phyloP scores from a whole-genome alignment of 805 yeast genomes.

The Hanseniaspora occidentalis region DNA sequence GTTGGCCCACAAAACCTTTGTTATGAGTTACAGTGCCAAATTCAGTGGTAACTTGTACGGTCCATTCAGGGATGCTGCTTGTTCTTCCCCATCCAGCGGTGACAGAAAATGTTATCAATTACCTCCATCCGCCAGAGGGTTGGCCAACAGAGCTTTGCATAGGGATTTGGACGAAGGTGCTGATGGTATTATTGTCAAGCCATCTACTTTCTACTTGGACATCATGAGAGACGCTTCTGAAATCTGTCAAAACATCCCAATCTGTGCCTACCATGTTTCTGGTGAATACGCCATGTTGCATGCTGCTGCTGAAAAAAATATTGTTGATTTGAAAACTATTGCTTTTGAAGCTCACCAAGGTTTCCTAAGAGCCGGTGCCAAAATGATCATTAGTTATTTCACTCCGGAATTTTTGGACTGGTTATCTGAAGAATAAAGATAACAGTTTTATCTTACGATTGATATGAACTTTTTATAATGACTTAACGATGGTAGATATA shows the following conservation, averaged over 20 bases:
- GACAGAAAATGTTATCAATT: slow-evolving; percentile 89
- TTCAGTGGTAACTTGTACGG: slow-evolving; percentile 88
- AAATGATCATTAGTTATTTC: slow-evolving; percentile 79
- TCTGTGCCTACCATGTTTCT: slow-evolving; percentile 91
- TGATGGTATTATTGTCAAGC: slow-evolving; percentile 91
- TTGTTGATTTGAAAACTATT: slow-evolving; percentile 65
- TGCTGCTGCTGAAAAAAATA: slow-evolving; percentile 95
- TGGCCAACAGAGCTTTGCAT: slow-evolving; percentile 80
- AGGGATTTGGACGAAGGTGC: slow-evolving; percentile 90
- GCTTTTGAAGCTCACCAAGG: slow-evolving; percentile 87
- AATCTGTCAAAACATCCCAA: slow-evolving; percentile 71
- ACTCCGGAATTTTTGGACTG: slow-evolving; percentile 94
- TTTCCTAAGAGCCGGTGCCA: slow-evolving; percentile 90
- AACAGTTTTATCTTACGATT: no score
- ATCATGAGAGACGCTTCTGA: slow-evolving; percentile 79
- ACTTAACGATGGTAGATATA: no score
- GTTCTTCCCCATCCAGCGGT: slow-evolving; percentile 78
- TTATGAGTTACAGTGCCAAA: slow-evolving; percentile 91
- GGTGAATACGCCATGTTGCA: slow-evolving; percentile 98
- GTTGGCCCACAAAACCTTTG: slow-evolving; percentile 76
- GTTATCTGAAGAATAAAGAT: slow-evolving; percentile 40
- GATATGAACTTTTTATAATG: no score
- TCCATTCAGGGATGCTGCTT: slow-evolving; percentile 97
- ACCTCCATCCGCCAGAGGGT: slow-evolving; percentile 85
- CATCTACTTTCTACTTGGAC: slow-evolving; percentile 90